phyloP scores from a whole-genome alignment of 2,329 filamentous ascomycete species.

The Pseudocercospora eumusae region DNA sequence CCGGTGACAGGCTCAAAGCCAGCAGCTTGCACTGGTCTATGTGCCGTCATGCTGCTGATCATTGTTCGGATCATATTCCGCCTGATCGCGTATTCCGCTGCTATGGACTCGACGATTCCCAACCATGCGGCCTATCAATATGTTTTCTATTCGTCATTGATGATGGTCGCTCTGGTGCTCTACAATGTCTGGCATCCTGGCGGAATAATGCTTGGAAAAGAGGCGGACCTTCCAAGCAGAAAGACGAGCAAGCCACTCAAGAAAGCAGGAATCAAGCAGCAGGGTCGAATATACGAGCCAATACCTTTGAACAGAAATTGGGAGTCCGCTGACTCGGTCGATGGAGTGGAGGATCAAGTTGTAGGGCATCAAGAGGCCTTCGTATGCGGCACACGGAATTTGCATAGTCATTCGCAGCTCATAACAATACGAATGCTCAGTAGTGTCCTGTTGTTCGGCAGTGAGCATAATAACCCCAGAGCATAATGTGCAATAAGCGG shows the following conservation, averaged over 20 bases:
- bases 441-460: not conserved
- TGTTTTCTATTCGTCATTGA: slow-evolving; percentile 24
- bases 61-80: slow-evolving; percentile 62
- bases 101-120: slow-evolving; percentile 51
- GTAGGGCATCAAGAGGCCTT: not conserved
- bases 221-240: slow-evolving; percentile 17
- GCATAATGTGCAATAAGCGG: not conserved
- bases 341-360: not conserved
- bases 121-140: slow-evolving; percentile 57
- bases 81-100: slow-evolving; percentile 57
- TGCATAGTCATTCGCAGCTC: not conserved
- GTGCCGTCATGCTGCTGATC: slow-evolving; percentile 46
- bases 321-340: not conserved
- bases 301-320: not conserved
- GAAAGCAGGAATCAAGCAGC: slow-evolving; percentile 11
- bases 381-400: not conserved
- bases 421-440: not conserved
- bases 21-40: slow-evolving; percentile 39
- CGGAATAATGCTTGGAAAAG: slow-evolving; percentile 21
- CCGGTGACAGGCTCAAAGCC: slow-evolving; percentile 20
- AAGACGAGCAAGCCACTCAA: slow-evolving; percentile 19
- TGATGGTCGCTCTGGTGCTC: slow-evolving; percentile 23
- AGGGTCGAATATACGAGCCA: not conserved
- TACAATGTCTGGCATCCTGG: slow-evolving; percentile 24
- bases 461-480: not conserved